Evolutionary conservation across 352 stramenopile species (phyloP).

Genomic region (Halophytophthora polymorphica): DNA sequence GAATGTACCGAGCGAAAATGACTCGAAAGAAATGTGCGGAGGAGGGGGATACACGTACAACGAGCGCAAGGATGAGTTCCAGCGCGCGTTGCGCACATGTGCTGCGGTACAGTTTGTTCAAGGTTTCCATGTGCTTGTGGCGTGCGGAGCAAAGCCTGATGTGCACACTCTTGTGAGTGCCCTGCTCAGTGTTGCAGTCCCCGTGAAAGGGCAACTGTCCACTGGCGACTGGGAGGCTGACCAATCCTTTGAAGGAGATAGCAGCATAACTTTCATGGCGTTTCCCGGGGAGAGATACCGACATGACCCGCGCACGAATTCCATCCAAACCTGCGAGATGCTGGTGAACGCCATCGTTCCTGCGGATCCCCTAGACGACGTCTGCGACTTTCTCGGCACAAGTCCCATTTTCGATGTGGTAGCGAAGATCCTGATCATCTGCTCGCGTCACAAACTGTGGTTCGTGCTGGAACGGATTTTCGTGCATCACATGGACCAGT

Average conservation of each 20-base stretch:
- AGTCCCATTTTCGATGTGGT: conserved; percentile 41
- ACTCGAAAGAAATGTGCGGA: neutral
- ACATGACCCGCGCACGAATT: conserved; percentile 18
- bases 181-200: conserved; percentile 24
- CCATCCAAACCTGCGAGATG: conserved; percentile 10
- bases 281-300: conserved; percentile 17
- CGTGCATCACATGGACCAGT: conserved; percentile 28
- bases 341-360: conserved; percentile 31
- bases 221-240: conserved; percentile 7
- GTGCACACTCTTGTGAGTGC: conserved; percentile 27
- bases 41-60: conserved; percentile 40
- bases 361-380: conserved; percentile 13
- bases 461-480: conserved; percentile 42
- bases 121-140: conserved; percentile 36
- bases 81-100: conserved; percentile 34
- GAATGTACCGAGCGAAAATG: conserved; percentile 7
- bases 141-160: conserved; percentile 30
- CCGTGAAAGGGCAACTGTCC: conserved; percentile 5
- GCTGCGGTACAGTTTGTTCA: conserved; percentile 35
- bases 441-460: conserved; percentile 48
- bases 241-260: conserved; percentile 14
- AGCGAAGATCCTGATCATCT: conserved; percentile 43
- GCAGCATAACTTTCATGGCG: neutral
- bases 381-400: conserved; percentile 37
- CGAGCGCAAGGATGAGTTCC: conserved; percentile 37